Conservation (phyloP, 768 basidiomycete genomes). For the Thelephora aurantiotincta region DNA sequence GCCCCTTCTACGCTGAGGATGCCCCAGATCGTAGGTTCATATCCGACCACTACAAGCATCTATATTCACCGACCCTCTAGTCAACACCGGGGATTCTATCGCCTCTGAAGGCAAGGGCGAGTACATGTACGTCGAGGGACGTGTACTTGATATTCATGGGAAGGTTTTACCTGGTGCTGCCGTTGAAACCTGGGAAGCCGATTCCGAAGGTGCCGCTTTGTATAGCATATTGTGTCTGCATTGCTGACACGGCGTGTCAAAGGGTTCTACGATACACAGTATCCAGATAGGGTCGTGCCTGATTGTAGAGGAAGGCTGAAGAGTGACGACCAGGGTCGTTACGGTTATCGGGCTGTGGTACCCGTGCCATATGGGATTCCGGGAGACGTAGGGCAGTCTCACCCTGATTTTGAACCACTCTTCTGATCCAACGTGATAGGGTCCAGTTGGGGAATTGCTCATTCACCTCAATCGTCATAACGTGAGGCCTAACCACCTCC, state of each 20-base stretch:
- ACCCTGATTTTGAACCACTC: slow-evolving; percentile 1
- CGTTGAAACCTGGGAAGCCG: slow-evolving; percentile 82
- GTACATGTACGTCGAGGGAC: slow-evolving; percentile 71
- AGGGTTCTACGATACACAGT: slow-evolving; percentile 34
- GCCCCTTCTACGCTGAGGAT: slow-evolving; percentile 75
- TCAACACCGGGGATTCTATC: slow-evolving; percentile 57
- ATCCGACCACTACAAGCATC: slow-evolving; percentile 20
- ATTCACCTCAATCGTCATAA: slow-evolving; percentile 47
- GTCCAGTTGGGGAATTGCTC: slow-evolving; percentile 57
- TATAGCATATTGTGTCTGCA: neutral
- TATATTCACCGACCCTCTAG: slow-evolving; percentile 20
- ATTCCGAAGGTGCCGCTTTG: slow-evolving; percentile 30
- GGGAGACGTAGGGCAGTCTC: slow-evolving; percentile 31
- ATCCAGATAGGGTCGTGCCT: slow-evolving; percentile 36
- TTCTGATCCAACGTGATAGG: slow-evolving; percentile 22
- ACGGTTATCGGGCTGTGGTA: slow-evolving; percentile 59
- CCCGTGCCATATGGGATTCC: slow-evolving; percentile 66
- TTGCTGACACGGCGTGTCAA: neutral
- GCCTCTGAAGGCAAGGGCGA: slow-evolving; percentile 82
- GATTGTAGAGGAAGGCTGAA: slow-evolving; percentile 63
- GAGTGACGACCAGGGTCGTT: slow-evolving; percentile 47
- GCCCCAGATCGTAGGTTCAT: slow-evolving; percentile 44
- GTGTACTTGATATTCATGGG: slow-evolving; percentile 43
- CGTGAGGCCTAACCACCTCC: slow-evolving; percentile 70
- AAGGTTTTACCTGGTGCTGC: slow-evolving; percentile 47